Conservation (phyloP, 208 protist genomes). For the Trypanosoma melophagium region DNA sequence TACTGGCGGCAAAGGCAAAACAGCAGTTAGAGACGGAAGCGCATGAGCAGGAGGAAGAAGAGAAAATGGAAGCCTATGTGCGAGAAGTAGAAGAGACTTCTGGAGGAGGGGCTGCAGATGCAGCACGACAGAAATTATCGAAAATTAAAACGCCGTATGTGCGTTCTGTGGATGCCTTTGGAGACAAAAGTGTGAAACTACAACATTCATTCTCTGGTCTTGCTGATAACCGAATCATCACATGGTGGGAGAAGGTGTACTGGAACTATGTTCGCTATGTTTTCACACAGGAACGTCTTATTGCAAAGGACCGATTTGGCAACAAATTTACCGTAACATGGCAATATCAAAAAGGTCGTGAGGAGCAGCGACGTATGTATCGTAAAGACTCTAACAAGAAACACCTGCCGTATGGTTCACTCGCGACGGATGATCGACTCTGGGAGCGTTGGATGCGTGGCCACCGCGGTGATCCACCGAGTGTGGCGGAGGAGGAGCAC, state of each 20-base stretch:
- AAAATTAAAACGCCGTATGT: conserved; percentile 61
- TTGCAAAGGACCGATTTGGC: conserved; percentile 89
- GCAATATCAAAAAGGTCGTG: conserved; percentile 76
- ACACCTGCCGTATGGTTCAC: conserved; percentile 81
- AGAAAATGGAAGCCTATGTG: conserved; percentile 47
- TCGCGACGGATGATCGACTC: conserved; percentile 81
- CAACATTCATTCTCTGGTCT: conserved; percentile 86
- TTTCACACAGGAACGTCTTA: conserved; percentile 88
- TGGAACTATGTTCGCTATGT: conserved; percentile 90
- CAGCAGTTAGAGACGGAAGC: conserved; percentile 63
- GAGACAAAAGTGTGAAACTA: conserved; percentile 75
- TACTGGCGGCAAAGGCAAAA: conserved; percentile 67
- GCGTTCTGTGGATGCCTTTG: conserved; percentile 84
- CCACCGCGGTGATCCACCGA: conserved; percentile 82
- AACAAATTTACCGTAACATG: conserved; percentile 90
- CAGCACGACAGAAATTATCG: conserved; percentile 45
- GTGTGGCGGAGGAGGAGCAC: conserved; percentile 81
- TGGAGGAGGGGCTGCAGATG: conserved; percentile 50
- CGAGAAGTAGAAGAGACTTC: conserved; percentile 50
- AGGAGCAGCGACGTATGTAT: conserved; percentile 89
- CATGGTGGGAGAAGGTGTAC: conserved; percentile 84
- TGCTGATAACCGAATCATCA: conserved; percentile 83
- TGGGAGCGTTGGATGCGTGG: conserved; percentile 90
- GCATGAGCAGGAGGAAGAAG: conserved; percentile 41
- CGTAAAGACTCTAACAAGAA: conserved; percentile 83